These are phyloP conservation scores for Ceratobasidium sp. DNA, from an alignment of 1,284 basidiomycete species.

Conservation along the genomic window DNA sequence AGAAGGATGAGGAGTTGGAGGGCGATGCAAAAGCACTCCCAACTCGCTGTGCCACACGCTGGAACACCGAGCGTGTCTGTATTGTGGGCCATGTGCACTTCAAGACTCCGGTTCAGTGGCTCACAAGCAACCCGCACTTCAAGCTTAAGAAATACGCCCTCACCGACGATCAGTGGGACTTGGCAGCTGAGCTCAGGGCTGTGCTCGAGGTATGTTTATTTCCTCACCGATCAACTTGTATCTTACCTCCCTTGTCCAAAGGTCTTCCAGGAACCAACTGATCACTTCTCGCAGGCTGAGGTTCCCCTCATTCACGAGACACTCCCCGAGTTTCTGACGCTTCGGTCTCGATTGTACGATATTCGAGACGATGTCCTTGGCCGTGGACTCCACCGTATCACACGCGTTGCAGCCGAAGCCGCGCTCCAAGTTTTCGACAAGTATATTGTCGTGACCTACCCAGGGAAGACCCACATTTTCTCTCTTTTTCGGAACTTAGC, in stretches of 20 bases:
- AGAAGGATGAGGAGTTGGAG: not conserved
- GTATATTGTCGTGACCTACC: too few species aligned
- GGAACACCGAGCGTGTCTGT: not conserved
- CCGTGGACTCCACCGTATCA: not conserved
- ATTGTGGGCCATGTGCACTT: slow-evolving; percentile 8
- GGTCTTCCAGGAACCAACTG: slow-evolving; percentile 20
- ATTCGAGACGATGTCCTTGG: slow-evolving; percentile 8
- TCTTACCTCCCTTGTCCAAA: not conserved
- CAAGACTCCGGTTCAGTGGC: slow-evolving; percentile 20
- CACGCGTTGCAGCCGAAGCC: slow-evolving; percentile 7
- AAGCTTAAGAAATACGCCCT: slow-evolving; percentile 19
- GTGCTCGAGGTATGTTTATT: not conserved
- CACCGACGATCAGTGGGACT: slow-evolving; percentile 4
- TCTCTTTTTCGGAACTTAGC: too few species aligned
- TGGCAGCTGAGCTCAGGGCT: slow-evolving; percentile 7
- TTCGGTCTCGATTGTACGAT: not conserved
- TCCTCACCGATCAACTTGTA: not conserved
- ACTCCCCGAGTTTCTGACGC: slow-evolving; percentile 9
- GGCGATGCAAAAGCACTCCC: not conserved
- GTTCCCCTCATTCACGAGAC: slow-evolving; percentile 8
- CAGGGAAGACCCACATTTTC: too few species aligned
- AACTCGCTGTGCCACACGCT: not conserved
- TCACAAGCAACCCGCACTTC: not conserved
- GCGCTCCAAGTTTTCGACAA: not conserved
- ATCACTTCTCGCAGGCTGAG: slow-evolving; percentile 2